Evolutionary conservation across 2,329 filamentous ascomycete genomes (phyloP).

Genomic region (Talaromyces sp.): DNA sequence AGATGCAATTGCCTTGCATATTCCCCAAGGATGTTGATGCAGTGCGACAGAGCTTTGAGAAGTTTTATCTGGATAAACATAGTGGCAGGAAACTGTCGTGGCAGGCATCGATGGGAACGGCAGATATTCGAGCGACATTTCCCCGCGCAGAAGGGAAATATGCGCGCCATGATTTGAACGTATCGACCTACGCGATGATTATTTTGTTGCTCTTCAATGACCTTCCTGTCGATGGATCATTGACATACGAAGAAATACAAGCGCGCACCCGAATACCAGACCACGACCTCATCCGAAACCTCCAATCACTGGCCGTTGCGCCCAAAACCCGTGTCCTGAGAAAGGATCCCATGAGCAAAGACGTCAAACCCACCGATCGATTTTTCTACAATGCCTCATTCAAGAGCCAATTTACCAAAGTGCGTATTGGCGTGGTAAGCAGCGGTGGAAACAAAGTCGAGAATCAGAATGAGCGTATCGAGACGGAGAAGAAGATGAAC

Average conservation of each 20-base stretch:
- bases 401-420: constrained; percentile 73
- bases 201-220: constrained; percentile 88
- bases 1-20: constrained; percentile 50
- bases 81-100: constrained; percentile 86
- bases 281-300: constrained; percentile 66
- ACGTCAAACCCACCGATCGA: constrained; percentile 67
- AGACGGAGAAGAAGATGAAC: constrained; percentile 48
- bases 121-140: constrained; percentile 79
- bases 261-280: constrained; percentile 71
- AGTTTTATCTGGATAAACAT: constrained; percentile 81
- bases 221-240: constrained; percentile 46
- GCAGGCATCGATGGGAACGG: constrained; percentile 70
- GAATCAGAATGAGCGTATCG: constrained; percentile 55
- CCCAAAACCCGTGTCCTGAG: constrained; percentile 75
- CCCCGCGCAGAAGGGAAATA: constrained; percentile 65
- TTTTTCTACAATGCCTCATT: constrained; percentile 83
- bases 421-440: constrained; percentile 82
- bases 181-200: constrained; percentile 88
- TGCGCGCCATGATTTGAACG: constrained; percentile 80
- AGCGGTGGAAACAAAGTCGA: constrained; percentile 77
- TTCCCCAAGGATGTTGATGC: constrained; percentile 70
- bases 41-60: constrained; percentile 78
- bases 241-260: constrained; percentile 73
- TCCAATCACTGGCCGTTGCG: constrained; percentile 76
- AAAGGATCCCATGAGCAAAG: constrained; percentile 75